Evolutionary conservation across 345 rosid genomes (phyloP).

Genomic region (Toxicodendron radicans): DNA sequence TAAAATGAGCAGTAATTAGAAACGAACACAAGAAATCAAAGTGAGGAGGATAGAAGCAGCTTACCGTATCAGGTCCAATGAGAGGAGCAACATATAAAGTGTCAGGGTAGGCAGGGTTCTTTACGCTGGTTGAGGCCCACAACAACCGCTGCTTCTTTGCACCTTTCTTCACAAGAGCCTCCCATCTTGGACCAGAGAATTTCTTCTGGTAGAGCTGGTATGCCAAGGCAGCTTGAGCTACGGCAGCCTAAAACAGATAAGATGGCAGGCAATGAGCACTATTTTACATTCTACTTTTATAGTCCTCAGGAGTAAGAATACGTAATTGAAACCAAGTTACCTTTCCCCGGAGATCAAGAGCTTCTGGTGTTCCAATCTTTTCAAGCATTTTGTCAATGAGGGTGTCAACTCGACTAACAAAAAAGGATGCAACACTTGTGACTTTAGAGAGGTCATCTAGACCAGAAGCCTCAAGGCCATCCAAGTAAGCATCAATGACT

Average conservation of each 20-base stretch:
- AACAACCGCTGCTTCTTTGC: slow-evolving; percentile 96
- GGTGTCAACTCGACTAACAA: slow-evolving; percentile 96
- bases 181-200: slow-evolving; percentile 98
- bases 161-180: slow-evolving; percentile 88
- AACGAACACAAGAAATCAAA: neutral
- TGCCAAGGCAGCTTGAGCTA: slow-evolving; percentile 95
- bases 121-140: slow-evolving; percentile 98
- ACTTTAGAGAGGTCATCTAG: slow-evolving; percentile 87
- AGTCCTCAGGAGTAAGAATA: neutral
- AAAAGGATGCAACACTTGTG: slow-evolving; percentile 97
- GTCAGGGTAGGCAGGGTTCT: slow-evolving; percentile 94
- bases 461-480: slow-evolving; percentile 98
- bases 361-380: slow-evolving; percentile 89
- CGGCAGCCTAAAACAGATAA: slow-evolving; percentile 68
- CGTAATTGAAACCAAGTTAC: slow-evolving; percentile 30
- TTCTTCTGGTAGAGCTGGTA: slow-evolving; percentile 95
- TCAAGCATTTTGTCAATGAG: slow-evolving; percentile 95
- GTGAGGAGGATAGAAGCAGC: slow-evolving; percentile 15
- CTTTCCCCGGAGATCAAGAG: slow-evolving; percentile 96
- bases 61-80: slow-evolving; percentile 93
- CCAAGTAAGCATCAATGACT: slow-evolving; percentile 95
- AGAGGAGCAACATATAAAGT: slow-evolving; percentile 89
- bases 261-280: slow-evolving; percentile 23
- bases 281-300: neutral
- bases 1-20: neutral